Percentiles rank a stretch among this genome's conserved stretches.
Evolutionary conservation across 148 eudicot genomes (phyloP).

Genomic region (Oxyria digyna): DNA sequence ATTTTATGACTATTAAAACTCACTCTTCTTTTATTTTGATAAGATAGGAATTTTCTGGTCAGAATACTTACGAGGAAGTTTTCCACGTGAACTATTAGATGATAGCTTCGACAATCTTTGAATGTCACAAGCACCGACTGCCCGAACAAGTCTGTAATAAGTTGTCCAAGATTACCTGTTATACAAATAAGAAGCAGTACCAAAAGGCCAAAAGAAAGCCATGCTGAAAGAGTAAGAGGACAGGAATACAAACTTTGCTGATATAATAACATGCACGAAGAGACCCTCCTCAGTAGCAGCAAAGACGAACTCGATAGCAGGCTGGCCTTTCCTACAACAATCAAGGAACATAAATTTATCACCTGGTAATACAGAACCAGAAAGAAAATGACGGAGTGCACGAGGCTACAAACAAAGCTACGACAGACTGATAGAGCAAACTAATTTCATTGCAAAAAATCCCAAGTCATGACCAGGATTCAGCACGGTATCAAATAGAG

Average conservation of each 20-base stretch:
- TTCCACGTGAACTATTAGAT: slow-evolving; percentile 25
- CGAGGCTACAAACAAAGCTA: background rate
- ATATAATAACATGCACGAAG: slow-evolving; percentile 69
- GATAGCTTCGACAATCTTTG: slow-evolving; percentile 51
- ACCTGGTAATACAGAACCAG: background rate
- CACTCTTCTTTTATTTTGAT: background rate
- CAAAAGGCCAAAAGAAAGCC: background rate
- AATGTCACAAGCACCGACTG: slow-evolving; percentile 64
- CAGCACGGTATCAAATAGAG: background rate
- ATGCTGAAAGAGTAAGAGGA: slow-evolving; percentile 6
- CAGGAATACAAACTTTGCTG: slow-evolving; percentile 59
- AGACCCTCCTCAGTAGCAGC: slow-evolving; percentile 85
- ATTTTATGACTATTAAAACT: background rate
- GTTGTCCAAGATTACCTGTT: slow-evolving; percentile 6
- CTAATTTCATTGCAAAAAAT: background rate
- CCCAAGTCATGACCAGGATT: background rate
- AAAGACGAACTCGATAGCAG: slow-evolving; percentile 74
- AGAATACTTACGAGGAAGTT: slow-evolving; percentile 52
- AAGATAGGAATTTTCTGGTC: background rate
- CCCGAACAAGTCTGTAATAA: slow-evolving; percentile 62
- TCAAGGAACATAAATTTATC: background rate
- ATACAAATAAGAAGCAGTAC: background rate
- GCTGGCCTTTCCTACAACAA: slow-evolving; percentile 81
- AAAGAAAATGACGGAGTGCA: background rate
- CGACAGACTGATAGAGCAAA: too few species aligned